These are phyloP conservation scores for Kingdonia uniflora DNA, from an alignment of 164 flowering plant genomes.

Conservation along the genomic window DNA sequence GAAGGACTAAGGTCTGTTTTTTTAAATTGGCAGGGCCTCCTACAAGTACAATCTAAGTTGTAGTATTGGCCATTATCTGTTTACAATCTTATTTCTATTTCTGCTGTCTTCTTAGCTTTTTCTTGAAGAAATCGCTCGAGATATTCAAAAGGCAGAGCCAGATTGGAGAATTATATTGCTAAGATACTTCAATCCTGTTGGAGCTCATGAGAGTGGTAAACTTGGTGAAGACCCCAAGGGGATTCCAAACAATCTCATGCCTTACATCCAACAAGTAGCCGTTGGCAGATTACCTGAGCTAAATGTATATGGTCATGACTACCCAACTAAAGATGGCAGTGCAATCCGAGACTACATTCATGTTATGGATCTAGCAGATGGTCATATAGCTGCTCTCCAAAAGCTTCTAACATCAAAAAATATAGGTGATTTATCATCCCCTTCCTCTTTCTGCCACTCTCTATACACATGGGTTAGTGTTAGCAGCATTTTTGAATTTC, in stretches of 20 bases:
- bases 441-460: neutral
- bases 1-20: constrained; percentile 72
- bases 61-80: neutral
- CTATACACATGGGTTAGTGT: neutral
- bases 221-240: constrained; percentile 98
- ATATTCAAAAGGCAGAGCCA: constrained; percentile 70
- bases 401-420: constrained; percentile 41
- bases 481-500: neutral
- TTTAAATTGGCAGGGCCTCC: neutral
- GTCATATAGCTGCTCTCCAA: constrained; percentile 69
- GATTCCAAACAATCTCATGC: constrained; percentile 93
- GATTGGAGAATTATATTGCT: constrained; percentile 79
- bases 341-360: constrained; percentile 91
- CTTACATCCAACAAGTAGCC: constrained; percentile 92
- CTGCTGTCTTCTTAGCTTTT: constrained; percentile 37
- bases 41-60: too few species aligned
- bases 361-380: constrained; percentile 85
- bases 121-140: constrained; percentile 84
- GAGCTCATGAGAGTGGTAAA: constrained; percentile 85
- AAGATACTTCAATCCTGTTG: constrained; percentile 92
- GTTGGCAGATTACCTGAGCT: constrained; percentile 88
- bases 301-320: constrained; percentile 84
- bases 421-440: constrained; percentile 40
- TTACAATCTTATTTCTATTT: neutral
- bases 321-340: constrained; percentile 85